Base-by-base conservation (phyloP, 2,329 filamentous ascomycete species). In the Fusarium azukiicola region DNA sequence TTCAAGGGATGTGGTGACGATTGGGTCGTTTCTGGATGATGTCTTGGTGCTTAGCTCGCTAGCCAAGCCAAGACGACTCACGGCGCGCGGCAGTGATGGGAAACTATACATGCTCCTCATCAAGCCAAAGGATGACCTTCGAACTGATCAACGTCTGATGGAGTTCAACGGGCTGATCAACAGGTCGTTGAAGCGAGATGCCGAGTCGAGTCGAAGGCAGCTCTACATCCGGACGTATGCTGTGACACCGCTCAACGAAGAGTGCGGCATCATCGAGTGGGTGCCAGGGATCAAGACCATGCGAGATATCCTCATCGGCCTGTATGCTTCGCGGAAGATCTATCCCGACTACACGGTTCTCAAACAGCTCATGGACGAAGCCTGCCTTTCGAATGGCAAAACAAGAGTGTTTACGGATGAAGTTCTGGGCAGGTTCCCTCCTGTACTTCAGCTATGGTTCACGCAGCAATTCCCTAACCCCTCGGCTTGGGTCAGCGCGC, bases 91-190 rank as follows among this genome's bases (percentile, higher is more conserved):
- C 1, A 97, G 96, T 0, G 97, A 99, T 86, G 98, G 98, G 12
- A 95, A 95, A 74, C 92, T 92, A 23, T 99, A 99, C 86, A 96
- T 96, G 79, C 93, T 99, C 12, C 92, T 99, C 72, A 98, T 98
- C 90, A 99, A 99, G 84, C 98, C 98, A 13, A 99, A 99, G 86
- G 98, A 99, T 85, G 98, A 99, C 86, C 92, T 99, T 36, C 95
- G 98, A 67, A 99, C 98, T 80, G 98, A 99, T 83, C 97, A 99
- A 86, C 96, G 98, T 68, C 94, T 99, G 27, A 99, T 99, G 97
- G 98, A 99, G 85, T 99, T 99, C 90, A 99, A 99, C 85, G 94
- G 95, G 61, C 98, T 99, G 93, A 99, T 99, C 89, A 99, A 99
- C 85, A 93, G 98, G 74, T 96, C 97, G 5, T 89, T 99, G 72